These are phyloP conservation scores for Colletotrichum karsti DNA, from an alignment of 2,329 filamentous ascomycete genomes.

Conservation along the genomic window DNA sequence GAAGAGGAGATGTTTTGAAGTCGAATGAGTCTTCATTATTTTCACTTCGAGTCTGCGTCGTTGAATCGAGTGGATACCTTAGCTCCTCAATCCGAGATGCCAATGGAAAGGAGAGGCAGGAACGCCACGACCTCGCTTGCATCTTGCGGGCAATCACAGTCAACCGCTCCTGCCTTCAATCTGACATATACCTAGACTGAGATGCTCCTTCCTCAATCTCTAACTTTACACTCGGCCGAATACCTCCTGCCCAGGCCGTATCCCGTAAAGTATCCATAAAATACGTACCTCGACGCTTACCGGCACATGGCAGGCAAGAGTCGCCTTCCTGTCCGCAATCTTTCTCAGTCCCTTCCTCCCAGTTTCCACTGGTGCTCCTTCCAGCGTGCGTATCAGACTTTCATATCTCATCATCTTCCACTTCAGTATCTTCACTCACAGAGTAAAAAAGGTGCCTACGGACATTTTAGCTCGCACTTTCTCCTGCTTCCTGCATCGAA, in stretches of 20 bases:
- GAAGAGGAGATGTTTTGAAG: too few relatives aligned
- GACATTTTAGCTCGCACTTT: constrained; percentile 16
- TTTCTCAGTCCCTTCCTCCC: not conserved
- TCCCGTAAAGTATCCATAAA: not conserved
- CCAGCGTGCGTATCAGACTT: too few relatives aligned
- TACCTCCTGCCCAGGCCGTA: not conserved
- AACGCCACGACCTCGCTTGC: too few relatives aligned
- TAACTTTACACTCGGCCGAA: not conserved
- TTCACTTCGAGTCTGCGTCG: too few relatives aligned
- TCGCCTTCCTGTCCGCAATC: not conserved
- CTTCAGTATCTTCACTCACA: too few relatives aligned
- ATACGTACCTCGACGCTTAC: not conserved
- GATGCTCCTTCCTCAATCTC: not conserved
- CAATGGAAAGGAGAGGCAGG: too few relatives aligned
- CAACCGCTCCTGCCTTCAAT: not conserved
- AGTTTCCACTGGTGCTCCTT: not conserved
- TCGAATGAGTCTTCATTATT: too few relatives aligned
- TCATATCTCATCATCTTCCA: too few relatives aligned
- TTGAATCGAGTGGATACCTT: too few relatives aligned
- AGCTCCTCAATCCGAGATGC: too few relatives aligned
- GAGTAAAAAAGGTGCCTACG: not conserved
- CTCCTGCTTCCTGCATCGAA: constrained; percentile 10
- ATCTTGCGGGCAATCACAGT: too few relatives aligned
- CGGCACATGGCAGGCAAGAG: not conserved
- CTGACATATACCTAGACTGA: too few relatives aligned